Evolutionary conservation across 2,329 filamentous ascomycete species (phyloP).

Genomic region (Curvularia hawaiiensis): DNA sequence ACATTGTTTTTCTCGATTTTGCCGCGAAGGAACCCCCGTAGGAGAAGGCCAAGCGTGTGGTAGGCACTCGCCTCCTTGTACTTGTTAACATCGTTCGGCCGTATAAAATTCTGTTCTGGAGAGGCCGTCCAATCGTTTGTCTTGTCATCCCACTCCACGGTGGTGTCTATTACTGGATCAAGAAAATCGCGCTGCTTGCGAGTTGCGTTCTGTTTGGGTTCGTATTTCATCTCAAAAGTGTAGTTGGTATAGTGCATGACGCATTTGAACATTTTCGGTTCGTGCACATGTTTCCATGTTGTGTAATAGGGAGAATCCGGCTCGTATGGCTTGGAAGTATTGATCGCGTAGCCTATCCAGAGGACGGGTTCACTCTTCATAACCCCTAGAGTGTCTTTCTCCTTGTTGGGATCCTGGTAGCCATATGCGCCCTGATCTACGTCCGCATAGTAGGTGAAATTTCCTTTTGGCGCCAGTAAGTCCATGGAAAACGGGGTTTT

Average conservation of each 20-base stretch:
- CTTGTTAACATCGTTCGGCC: constrained; percentile 26
- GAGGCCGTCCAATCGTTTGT: constrained; percentile 19
- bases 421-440: constrained; percentile 42
- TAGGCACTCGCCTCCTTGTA: constrained; percentile 44
- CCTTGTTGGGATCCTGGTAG: constrained; percentile 33
- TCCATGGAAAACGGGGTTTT: constrained; percentile 38
- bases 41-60: constrained; percentile 40
- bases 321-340: constrained; percentile 33
- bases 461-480: constrained; percentile 40
- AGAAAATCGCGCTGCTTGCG: constrained; percentile 37
- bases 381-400: constrained; percentile 34
- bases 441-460: constrained; percentile 37
- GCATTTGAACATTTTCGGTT: constrained; percentile 45
- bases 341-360: constrained; percentile 45
- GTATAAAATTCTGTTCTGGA: constrained; percentile 31
- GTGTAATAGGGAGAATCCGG: constrained; percentile 27
- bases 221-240: constrained; percentile 41
- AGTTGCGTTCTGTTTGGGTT: constrained; percentile 30
- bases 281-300: constrained; percentile 40
- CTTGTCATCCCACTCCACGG: constrained; percentile 22
- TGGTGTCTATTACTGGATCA: constrained; percentile 39
- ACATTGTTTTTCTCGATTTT: constrained; percentile 31
- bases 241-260: constrained; percentile 45
- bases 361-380: constrained; percentile 44
- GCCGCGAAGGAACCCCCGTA: constrained; percentile 45